These are phyloP conservation scores for Hammondia hammondi DNA, from an alignment of 169 alveolate species.

Conservation along the genomic window DNA sequence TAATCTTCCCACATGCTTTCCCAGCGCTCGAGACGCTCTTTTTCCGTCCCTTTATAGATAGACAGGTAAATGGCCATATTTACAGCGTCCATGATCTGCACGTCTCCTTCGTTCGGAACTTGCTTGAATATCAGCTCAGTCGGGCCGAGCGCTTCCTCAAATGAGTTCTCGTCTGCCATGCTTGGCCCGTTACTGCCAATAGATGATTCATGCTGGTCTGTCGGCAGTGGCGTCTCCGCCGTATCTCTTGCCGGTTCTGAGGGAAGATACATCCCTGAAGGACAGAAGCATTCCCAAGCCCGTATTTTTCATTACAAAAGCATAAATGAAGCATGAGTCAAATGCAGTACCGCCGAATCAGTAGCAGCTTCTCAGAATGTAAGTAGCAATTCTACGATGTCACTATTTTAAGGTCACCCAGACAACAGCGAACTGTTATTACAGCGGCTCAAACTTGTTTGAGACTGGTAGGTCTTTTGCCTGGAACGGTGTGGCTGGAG, in stretches of 20 bases:
- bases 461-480: too few relatives aligned
- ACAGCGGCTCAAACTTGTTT: too few relatives aligned
- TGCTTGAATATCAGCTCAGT: neutral
- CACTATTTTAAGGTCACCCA: too few relatives aligned
- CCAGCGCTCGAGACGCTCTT: conserved; percentile 2
- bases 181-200: neutral
- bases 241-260: neutral
- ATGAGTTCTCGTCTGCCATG: neutral
- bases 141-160: conserved; percentile 13
- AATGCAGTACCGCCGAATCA: too few relatives aligned
- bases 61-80: conserved; percentile 2
- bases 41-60: neutral
- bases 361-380: too few relatives aligned
- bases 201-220: neutral
- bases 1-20: neutral
- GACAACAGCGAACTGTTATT: too few relatives aligned
- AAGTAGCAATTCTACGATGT: too few relatives aligned
- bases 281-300: neutral
- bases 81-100: neutral
- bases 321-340: too few relatives aligned
- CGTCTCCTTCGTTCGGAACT: conserved; percentile 36
- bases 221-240: neutral
- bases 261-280: conserved; percentile 19
- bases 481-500: neutral
- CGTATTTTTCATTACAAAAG: too few relatives aligned